Conservation (phyloP, 768 basidiomycete species). For the Amanita exitialis region DNA sequence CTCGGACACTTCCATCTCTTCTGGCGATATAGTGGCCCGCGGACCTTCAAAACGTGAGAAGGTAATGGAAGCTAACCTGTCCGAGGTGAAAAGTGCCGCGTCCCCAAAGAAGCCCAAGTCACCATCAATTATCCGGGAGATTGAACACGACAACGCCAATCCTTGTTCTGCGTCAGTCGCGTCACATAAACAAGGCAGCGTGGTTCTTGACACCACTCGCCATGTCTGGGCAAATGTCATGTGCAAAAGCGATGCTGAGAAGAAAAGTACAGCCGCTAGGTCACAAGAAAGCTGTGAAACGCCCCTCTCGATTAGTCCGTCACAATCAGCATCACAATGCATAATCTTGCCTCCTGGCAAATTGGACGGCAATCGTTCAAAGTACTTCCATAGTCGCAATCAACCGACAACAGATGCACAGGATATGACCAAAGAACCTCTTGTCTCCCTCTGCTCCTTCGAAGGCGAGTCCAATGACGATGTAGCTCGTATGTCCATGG, state of each 20-base stretch:
- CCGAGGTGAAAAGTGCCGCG: background rate
- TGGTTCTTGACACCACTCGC: conserved; percentile 5
- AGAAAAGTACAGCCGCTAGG: background rate
- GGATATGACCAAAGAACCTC: background rate
- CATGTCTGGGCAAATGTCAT: conserved; percentile 5
- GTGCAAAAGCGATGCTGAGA: background rate
- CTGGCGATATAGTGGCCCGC: background rate
- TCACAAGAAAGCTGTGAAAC: background rate
- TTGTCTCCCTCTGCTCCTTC: background rate
- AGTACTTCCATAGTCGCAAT: background rate
- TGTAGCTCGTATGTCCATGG: background rate
- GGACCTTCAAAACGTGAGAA: background rate
- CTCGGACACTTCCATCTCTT: background rate
- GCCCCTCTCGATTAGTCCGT: conserved; percentile 16
- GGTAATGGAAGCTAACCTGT: background rate
- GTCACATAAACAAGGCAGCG: background rate
- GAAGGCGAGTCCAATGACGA: background rate
- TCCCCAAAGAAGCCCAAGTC: background rate
- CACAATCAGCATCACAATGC: conserved; percentile 20
- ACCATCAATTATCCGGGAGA: conserved; percentile 22
- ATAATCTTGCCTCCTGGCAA: background rate
- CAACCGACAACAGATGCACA: background rate
- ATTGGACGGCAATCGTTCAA: background rate
- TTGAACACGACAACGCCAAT: conserved; percentile 14
- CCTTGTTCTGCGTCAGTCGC: background rate